These are phyloP conservation scores for Stentor coeruleus DNA, from an alignment of 73 alveolate species.

Conservation along the genomic window DNA sequence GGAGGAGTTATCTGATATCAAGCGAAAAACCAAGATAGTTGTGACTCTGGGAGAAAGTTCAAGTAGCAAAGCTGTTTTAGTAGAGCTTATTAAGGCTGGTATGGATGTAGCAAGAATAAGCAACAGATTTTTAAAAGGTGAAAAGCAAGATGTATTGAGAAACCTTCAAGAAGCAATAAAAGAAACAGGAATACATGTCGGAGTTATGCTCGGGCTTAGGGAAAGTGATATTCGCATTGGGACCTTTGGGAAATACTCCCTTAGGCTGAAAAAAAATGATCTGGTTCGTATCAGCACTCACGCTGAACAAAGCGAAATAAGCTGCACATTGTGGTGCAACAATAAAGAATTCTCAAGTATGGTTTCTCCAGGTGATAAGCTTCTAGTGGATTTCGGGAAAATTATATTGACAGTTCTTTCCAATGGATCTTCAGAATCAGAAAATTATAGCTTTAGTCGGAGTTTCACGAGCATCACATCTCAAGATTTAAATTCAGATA, in stretches of 20 bases:
- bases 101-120: slow-evolving; percentile 20
- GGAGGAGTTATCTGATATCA: too few relatives aligned
- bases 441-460: not conserved
- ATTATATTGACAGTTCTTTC: not conserved
- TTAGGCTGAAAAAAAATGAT: slow-evolving; percentile 8
- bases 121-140: not conserved
- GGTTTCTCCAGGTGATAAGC: slow-evolving; percentile 16
- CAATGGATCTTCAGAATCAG: not conserved
- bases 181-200: slow-evolving; percentile 20
- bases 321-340: slow-evolving; percentile 1
- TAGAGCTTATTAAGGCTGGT: slow-evolving; percentile 12
- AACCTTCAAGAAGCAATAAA: slow-evolving; percentile 1
- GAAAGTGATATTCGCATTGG: slow-evolving; percentile 21
- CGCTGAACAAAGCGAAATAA: not conserved
- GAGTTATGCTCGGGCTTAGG: slow-evolving; percentile 16
- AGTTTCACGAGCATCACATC: not conserved
- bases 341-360: slow-evolving; percentile 5
- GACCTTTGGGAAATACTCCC: not conserved
- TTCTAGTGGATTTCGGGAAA: slow-evolving; percentile 20
- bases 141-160: slow-evolving; percentile 1
- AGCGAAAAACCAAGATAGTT: slow-evolving; percentile 6
- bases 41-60: slow-evolving; percentile 20
- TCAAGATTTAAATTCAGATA: not conserved
- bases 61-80: not conserved
- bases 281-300: not conserved